These are phyloP conservation scores for Sutorius eximius DNA, from an alignment of 1,284 basidiomycete species.

Conservation along the genomic window DNA sequence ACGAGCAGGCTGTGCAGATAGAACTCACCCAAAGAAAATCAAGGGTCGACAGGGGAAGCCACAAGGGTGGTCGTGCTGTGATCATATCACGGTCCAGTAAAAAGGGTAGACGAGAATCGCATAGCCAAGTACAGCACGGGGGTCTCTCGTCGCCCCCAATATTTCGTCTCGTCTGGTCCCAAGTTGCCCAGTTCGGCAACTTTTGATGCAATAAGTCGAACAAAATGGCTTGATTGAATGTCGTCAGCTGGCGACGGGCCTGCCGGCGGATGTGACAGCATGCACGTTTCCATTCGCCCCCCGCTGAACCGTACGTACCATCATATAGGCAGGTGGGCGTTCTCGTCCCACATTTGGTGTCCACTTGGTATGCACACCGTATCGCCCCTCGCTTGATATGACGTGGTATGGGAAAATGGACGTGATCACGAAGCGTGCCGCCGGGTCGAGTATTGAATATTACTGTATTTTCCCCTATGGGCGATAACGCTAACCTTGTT, in stretches of 20 bases:
- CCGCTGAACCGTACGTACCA: neutral
- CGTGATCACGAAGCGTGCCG: slow-evolving; percentile 1
- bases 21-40: neutral
- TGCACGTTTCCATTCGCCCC: neutral
- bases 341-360: neutral
- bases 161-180: slow-evolving; percentile 3
- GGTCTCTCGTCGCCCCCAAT: neutral
- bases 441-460: neutral
- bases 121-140: neutral
- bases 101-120: neutral
- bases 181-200: slow-evolving; percentile 12
- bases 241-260: neutral
- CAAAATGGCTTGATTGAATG: slow-evolving; percentile 9
- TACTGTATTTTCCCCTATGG: neutral
- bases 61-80: neutral
- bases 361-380: neutral
- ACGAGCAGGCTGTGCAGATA: too few relatives aligned
- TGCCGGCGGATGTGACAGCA: slow-evolving; percentile 5
- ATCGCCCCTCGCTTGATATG: slow-evolving; percentile 12
- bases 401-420: slow-evolving; percentile 9
- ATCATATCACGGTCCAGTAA: neutral
- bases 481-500: neutral
- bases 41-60: neutral
- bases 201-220: neutral
- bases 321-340: neutral